Conservation (phyloP, 768 basidiomycete species). For the Wakefieldia striispora region DNA sequence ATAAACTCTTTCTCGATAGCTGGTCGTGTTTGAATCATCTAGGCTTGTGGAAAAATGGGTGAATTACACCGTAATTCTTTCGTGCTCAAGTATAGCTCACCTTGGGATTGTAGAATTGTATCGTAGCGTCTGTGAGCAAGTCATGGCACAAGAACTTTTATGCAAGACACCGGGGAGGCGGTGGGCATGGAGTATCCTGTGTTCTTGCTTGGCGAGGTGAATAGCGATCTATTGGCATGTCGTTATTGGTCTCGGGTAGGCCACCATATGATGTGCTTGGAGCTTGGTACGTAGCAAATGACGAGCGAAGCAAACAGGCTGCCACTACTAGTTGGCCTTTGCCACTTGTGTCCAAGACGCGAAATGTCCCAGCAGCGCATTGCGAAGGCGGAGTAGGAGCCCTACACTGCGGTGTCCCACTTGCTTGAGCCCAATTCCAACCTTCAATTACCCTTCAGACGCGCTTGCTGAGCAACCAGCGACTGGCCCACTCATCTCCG, state of each 20-base stretch:
- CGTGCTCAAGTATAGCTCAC: conserved; percentile 8
- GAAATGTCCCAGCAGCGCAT: conserved; percentile 3
- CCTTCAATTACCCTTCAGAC: no score
- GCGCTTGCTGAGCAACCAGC: no score
- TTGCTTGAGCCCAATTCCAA: no score
- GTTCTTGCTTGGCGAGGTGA: conserved; percentile 1
- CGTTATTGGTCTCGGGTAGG: no score
- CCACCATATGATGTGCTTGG: no score
- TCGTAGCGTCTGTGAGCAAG: background rate
- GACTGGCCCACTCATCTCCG: no score
- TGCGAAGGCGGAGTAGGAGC: background rate
- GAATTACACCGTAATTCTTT: background rate
- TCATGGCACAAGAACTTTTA: conserved; percentile 10
- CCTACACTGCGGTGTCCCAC: no score
- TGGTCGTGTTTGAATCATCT: conserved; percentile 13
- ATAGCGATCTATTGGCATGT: background rate
- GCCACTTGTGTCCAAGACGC: no score
- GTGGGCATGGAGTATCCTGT: background rate
- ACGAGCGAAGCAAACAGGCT: background rate
- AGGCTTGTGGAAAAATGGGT: background rate
- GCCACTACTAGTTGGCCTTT: no score
- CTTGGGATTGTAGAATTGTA: background rate
- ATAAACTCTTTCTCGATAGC: conserved; percentile 14
- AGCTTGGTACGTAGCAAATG: background rate
- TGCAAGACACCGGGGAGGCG: conserved; percentile 7